These are phyloP conservation scores for Mycena haematopus DNA, from an alignment of 768 basidiomycete species.

Conservation along the genomic window DNA sequence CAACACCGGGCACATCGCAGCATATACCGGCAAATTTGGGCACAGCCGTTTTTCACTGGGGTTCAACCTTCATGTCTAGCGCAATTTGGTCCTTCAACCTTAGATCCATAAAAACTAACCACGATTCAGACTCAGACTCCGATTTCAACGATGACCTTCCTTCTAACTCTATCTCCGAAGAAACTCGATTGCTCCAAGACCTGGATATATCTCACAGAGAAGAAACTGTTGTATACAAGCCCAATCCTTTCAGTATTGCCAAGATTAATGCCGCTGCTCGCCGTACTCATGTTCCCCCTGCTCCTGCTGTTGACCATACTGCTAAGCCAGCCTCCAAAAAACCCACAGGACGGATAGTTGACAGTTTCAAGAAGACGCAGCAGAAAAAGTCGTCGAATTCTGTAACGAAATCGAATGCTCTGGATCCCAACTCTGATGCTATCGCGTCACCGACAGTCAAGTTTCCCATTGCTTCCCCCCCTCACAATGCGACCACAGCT, in stretches of 20 bases:
- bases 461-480: no score
- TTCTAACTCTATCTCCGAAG: constrained; percentile 30
- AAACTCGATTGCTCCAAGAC: constrained; percentile 46
- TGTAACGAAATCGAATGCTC: neutral
- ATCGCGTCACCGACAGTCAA: neutral
- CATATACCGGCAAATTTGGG: no score
- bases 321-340: neutral
- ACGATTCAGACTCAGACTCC: constrained; percentile 35
- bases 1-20: no score
- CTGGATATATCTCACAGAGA: constrained; percentile 66
- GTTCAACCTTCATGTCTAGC: no score
- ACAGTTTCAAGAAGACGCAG: constrained; percentile 49
- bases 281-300: constrained; percentile 13
- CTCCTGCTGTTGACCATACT: neutral
- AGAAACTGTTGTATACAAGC: constrained; percentile 69
- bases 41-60: no score
- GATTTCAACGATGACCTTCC: constrained; percentile 31
- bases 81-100: constrained; percentile 47
- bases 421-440: neutral
- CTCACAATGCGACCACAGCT: neutral
- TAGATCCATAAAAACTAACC: constrained; percentile 31
- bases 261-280: constrained; percentile 77
- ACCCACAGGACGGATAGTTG: constrained; percentile 41
- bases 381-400: constrained; percentile 5
- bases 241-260: constrained; percentile 84